Percentiles rank a stretch among this genome's conserved stretches.
phyloP scores from a whole-genome alignment of 164 flowering plant species.

The Stephania yunnanensis region DNA sequence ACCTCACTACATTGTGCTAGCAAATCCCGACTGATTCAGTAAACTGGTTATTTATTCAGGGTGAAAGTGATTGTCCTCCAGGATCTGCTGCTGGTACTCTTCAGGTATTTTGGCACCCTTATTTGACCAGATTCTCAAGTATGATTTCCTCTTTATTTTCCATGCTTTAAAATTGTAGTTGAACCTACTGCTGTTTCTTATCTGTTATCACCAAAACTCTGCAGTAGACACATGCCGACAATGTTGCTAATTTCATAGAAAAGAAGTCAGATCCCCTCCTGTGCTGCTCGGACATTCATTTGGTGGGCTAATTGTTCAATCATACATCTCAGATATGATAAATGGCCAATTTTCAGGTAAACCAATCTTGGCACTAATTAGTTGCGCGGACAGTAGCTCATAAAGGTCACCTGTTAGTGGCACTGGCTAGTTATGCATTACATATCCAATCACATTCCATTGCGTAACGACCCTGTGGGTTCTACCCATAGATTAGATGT shows the following conservation, averaged over 20 bases:
- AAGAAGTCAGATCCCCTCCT: conserved; percentile 46
- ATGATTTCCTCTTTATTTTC: neutral
- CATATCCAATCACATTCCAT: too few species aligned
- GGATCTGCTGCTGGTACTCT: conserved; percentile 76
- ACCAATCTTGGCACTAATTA: neutral
- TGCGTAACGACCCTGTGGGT: too few species aligned
- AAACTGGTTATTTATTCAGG: conserved; percentile 37
- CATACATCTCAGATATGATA: conserved; percentile 46
- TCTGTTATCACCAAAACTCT: conserved; percentile 13
- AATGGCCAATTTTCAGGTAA: conserved; percentile 28
- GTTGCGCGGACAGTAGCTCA: neutral
- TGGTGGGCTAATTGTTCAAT: conserved; percentile 89
- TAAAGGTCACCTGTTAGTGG: neutral
- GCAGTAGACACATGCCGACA: conserved; percentile 92
- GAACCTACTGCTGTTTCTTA: neutral
- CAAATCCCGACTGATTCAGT: conserved; percentile 7
- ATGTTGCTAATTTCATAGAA: conserved; percentile 67
- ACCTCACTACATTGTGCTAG: neutral
- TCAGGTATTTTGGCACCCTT: conserved; percentile 40
- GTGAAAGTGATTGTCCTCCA: conserved; percentile 78
- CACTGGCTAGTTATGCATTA: neutral
- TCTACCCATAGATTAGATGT: too few species aligned
- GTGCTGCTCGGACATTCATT: conserved; percentile 85
- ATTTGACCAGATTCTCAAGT: neutral
- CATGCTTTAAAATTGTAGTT: neutral